These are phyloP conservation scores for Porogramme epimiltina DNA, from an alignment of 1,284 basidiomycete genomes.

Conservation along the genomic window DNA sequence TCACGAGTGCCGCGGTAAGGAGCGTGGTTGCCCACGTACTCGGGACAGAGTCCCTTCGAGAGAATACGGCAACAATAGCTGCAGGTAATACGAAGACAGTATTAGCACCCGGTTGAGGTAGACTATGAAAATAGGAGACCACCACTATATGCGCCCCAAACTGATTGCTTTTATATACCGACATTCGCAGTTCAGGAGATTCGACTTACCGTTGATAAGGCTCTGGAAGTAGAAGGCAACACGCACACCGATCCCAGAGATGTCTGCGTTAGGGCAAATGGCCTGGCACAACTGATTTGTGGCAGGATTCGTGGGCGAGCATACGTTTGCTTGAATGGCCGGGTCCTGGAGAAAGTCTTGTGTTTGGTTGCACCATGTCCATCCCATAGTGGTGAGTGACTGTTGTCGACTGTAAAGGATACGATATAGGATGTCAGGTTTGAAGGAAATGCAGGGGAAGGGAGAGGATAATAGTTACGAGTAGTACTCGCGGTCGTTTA, in stretches of 20 bases:
- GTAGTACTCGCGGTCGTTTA: not conserved
- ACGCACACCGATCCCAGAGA: conserved; percentile 31
- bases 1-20: conserved; percentile 30
- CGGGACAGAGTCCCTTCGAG: conserved; percentile 30
- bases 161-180: too few species aligned
- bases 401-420: not conserved
- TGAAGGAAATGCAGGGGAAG: not conserved
- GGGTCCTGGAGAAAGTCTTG: conserved; percentile 7
- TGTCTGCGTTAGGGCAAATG: conserved; percentile 30
- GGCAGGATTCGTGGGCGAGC: not conserved
- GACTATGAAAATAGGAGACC: not conserved
- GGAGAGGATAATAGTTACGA: too few species aligned
- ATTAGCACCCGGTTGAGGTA: not conserved
- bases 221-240: conserved; percentile 34
- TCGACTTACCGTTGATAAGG: conserved; percentile 28
- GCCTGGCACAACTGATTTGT: conserved; percentile 11
- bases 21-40: conserved; percentile 33
- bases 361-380: conserved; percentile 7
- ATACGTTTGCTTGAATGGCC: conserved; percentile 5
- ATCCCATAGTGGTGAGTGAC: not conserved
- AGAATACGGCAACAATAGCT: conserved; percentile 32
- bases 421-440: not conserved
- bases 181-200: not conserved
- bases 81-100: not conserved
- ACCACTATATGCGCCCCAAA: not conserved